Evolutionary conservation across 2,329 filamentous ascomycete species (phyloP).

Genomic region (Claviceps arundinis): DNA sequence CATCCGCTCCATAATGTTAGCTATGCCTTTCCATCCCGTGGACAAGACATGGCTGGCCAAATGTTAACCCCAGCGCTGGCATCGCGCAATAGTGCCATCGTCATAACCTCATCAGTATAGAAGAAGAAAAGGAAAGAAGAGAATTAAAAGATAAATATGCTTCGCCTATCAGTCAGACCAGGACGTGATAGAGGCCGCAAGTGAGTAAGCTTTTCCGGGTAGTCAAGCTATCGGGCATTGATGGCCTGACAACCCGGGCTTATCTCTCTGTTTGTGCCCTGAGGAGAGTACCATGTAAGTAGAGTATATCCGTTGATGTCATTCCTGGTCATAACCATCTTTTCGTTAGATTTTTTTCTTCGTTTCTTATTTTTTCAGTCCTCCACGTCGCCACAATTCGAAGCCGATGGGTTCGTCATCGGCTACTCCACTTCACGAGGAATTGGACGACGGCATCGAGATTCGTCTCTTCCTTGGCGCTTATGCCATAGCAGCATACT

Average conservation of each 20-base stretch:
- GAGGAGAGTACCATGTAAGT: not conserved
- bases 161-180: conserved; percentile 13
- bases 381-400: not conserved
- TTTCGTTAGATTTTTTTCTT: not conserved
- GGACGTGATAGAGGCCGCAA: not conserved
- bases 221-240: not conserved
- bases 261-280: not conserved
- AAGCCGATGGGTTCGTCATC: conserved; percentile 30
- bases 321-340: conserved; percentile 6
- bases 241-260: not conserved
- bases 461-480: conserved; percentile 97
- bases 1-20: conserved; percentile 4
- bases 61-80: not conserved
- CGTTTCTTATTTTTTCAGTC: not conserved
- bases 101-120: conserved; percentile 21
- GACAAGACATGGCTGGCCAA: not conserved
- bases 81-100: too few relatives aligned
- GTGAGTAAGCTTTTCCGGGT: not conserved
- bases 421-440: conserved; percentile 79
- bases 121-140: conserved; percentile 5
- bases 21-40: conserved; percentile 4
- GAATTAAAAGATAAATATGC: conserved; percentile 16
- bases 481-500: conserved; percentile 97
- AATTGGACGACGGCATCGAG: conserved; percentile 93
- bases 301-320: conserved; percentile 1